A percentile compares a stretch with the other conserved stretches of the same genome.
phyloP scores from a whole-genome alignment of 176 grass and related monocot species.

The Paspalum vaginatum region DNA sequence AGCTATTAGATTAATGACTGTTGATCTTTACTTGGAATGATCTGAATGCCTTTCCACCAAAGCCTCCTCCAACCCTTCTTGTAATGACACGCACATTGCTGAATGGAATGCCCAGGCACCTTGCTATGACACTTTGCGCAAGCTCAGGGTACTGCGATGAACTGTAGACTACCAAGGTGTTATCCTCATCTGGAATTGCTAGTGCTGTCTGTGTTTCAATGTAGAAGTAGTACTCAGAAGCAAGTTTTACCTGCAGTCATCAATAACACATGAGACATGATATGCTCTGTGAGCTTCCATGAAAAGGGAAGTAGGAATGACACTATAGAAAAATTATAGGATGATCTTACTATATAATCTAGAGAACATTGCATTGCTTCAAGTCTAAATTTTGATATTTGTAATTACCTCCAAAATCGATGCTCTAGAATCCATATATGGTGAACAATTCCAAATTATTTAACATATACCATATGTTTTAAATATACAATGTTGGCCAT shows the following conservation, averaged over 20 bases:
- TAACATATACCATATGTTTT: neutral
- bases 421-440: neutral
- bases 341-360: neutral
- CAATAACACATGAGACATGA: neutral
- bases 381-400: neutral
- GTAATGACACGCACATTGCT: slow-evolving; percentile 77
- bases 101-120: slow-evolving; percentile 67
- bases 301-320: neutral
- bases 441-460: neutral
- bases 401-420: neutral
- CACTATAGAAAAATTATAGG: neutral
- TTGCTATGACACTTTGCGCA: slow-evolving; percentile 57
- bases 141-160: slow-evolving; percentile 59
- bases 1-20: neutral
- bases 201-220: slow-evolving; percentile 79
- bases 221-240: slow-evolving; percentile 75
- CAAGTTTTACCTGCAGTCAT: slow-evolving; percentile 70
- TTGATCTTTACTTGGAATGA: slow-evolving; percentile 42
- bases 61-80: slow-evolving; percentile 82
- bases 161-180: slow-evolving; percentile 68
- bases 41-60: slow-evolving; percentile 68
- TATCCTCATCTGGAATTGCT: slow-evolving; percentile 78
- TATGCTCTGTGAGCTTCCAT: neutral
- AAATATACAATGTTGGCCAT: neutral
- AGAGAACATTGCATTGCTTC: neutral